Evolutionary conservation across 2,329 filamentous ascomycete genomes (phyloP).

Genomic region (Dactylellina drechsleri): DNA sequence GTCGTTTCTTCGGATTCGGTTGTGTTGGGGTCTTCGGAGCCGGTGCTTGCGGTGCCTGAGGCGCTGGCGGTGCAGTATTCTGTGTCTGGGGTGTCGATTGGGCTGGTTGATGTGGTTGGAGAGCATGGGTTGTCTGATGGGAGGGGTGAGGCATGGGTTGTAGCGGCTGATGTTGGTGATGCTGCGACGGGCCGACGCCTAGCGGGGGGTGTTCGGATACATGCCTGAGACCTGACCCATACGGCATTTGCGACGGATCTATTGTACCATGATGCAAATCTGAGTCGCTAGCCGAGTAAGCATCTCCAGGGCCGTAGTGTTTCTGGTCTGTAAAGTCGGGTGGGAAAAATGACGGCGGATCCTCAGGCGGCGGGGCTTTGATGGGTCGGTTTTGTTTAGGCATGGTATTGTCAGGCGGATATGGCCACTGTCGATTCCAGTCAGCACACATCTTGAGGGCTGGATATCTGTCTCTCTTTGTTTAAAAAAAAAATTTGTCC

Average conservation of each 20-base stretch:
- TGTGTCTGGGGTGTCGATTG: constrained; percentile 39
- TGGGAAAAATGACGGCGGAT: constrained; percentile 43
- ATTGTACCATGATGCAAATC: constrained; percentile 53
- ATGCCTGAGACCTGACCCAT: constrained; percentile 45
- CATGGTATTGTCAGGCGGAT: constrained; percentile 46
- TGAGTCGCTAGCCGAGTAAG: constrained; percentile 41
- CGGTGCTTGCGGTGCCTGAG: constrained; percentile 49
- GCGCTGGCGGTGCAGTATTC: constrained; percentile 43
- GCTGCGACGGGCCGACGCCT: constrained; percentile 53
- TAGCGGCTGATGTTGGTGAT: constrained; percentile 53
- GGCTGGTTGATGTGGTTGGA: constrained; percentile 38
- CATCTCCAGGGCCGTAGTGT: constrained; percentile 43
- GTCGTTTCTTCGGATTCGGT: constrained; percentile 53
- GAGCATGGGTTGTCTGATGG: constrained; percentile 44
- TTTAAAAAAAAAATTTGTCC: neutral
- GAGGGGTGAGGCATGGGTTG: constrained; percentile 53
- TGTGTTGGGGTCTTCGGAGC: constrained; percentile 50
- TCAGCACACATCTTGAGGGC: constrained; percentile 53
- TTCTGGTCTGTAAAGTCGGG: constrained; percentile 53
- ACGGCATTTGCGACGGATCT: constrained; percentile 53
- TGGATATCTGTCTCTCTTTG: neutral
- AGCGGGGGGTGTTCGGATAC: constrained; percentile 47
- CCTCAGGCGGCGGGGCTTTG: constrained; percentile 50
- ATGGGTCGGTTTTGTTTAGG: constrained; percentile 44
- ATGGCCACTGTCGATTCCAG: constrained; percentile 50